Conservation (phyloP, 1,284 basidiomycete species). For the Ceratobasidium sp. region DNA sequence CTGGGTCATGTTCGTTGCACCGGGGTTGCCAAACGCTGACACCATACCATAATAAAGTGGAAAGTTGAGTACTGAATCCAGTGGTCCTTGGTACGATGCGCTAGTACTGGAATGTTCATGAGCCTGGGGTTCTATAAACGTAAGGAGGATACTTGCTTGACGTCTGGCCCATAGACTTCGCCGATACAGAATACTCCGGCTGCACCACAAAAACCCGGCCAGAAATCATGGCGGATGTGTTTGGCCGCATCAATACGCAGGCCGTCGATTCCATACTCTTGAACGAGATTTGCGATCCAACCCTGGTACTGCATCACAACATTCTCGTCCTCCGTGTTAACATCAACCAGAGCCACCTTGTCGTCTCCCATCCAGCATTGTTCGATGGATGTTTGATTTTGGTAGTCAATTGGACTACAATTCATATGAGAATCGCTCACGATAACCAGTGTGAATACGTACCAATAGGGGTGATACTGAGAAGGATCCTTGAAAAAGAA, state of each 20-base stretch:
- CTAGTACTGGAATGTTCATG: slow-evolving; percentile 52
- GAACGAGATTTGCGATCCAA: slow-evolving; percentile 72
- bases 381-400: slow-evolving; percentile 72
- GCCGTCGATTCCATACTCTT: slow-evolving; percentile 73
- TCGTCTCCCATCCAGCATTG: slow-evolving; percentile 80
- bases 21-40: slow-evolving; percentile 70
- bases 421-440: slow-evolving; percentile 67
- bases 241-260: slow-evolving; percentile 79
- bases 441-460: slow-evolving; percentile 39
- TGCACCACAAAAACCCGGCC: slow-evolving; percentile 72
- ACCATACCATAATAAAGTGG: slow-evolving; percentile 75
- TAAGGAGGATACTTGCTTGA: slow-evolving; percentile 58
- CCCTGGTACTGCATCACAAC: slow-evolving; percentile 67
- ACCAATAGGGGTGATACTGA: slow-evolving; percentile 54
- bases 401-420: slow-evolving; percentile 72
- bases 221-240: slow-evolving; percentile 72
- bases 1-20: slow-evolving; percentile 69
- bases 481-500: slow-evolving; percentile 68
- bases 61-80: slow-evolving; percentile 76
- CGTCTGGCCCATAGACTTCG: slow-evolving; percentile 73
- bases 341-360: slow-evolving; percentile 73
- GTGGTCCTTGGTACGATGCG: slow-evolving; percentile 61
- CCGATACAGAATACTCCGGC: slow-evolving; percentile 87
- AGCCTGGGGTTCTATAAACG: slow-evolving; percentile 45
- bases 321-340: slow-evolving; percentile 72